phyloP scores from a whole-genome alignment of 2,329 filamentous ascomycete genomes.

The Aspergillus latus region DNA sequence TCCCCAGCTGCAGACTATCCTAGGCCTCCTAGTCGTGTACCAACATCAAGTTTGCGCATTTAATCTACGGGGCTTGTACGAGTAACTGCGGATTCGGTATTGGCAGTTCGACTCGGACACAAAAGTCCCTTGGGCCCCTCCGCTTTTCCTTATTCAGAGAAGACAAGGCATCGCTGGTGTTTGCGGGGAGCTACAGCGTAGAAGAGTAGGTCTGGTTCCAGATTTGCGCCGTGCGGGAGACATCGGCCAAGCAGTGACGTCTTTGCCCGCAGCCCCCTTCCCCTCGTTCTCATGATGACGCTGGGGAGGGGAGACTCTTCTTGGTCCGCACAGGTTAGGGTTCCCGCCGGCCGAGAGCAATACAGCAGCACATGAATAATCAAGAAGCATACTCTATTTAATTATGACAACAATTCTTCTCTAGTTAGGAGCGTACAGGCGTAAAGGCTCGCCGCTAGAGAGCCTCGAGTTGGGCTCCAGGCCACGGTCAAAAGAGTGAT shows the following conservation, averaged over 20 bases:
- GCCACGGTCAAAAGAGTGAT: not conserved
- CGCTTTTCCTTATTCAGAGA: too few species aligned
- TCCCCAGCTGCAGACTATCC: too few species aligned
- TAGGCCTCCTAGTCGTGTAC: too few species aligned
- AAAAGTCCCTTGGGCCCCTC: too few species aligned
- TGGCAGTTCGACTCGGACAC: too few species aligned
- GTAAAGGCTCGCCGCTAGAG: not conserved
- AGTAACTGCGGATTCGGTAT: too few species aligned
- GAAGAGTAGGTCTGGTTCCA: not conserved
- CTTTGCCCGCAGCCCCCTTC: not conserved
- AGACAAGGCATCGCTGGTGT: not conserved
- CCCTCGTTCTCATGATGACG: not conserved
- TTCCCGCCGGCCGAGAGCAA: not conserved
- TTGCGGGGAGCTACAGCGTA: not conserved
- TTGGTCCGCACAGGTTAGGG: not conserved
- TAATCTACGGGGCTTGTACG: too few species aligned
- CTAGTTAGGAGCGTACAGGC: not conserved
- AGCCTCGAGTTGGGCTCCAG: not conserved
- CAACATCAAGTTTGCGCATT: too few species aligned
- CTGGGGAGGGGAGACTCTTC: not conserved
- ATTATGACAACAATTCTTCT: not conserved
- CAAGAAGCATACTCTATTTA: not conserved
- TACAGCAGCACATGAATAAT: not conserved
- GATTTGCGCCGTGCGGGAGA: not conserved
- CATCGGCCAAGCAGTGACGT: not conserved